These are phyloP conservation scores for Veloporphyrellus conicus DNA, from an alignment of 1,284 basidiomycete genomes.

Conservation along the genomic window DNA sequence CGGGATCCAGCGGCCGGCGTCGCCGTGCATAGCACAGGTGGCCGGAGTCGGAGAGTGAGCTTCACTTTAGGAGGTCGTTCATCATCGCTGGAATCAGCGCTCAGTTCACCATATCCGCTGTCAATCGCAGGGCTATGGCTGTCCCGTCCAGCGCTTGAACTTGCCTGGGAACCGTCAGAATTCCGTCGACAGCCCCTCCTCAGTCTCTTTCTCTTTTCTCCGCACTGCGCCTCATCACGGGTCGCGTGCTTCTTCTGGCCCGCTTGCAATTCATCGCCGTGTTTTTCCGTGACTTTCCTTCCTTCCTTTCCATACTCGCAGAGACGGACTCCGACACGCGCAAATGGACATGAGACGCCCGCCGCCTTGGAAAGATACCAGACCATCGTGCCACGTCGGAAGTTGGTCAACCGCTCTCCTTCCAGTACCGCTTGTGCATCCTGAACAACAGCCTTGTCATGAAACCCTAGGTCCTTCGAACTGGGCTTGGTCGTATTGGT, in stretches of 20 bases:
- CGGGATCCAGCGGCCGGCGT: constrained; percentile 16
- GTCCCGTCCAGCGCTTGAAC: constrained; percentile 11
- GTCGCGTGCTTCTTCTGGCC: constrained; percentile 37
- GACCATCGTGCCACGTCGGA: constrained; percentile 69
- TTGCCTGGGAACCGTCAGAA: constrained; percentile 17
- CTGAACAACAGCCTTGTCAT: constrained; percentile 12
- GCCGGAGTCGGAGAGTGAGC: constrained; percentile 57
- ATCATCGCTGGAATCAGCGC: constrained; percentile 31
- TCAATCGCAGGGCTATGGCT: constrained; percentile 24
- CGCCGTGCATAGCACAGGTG: constrained; percentile 29
- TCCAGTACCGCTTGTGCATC: constrained; percentile 16
- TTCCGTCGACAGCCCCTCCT: constrained; percentile 43
- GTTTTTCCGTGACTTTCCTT: constrained; percentile 27
- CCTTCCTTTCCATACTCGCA: constrained; percentile 60
- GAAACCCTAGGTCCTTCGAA: constrained; percentile 14
- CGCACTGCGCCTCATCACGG: constrained; percentile 46
- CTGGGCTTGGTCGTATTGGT: constrained; percentile 41
- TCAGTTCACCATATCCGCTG: constrained; percentile 37
- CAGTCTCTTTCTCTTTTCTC: constrained; percentile 68
- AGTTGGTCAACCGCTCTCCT: constrained; percentile 58
- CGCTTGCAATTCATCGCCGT: constrained; percentile 15
- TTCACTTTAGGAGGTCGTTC: constrained; percentile 63
- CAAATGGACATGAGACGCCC: constrained; percentile 69
- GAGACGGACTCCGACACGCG: constrained; percentile 62
- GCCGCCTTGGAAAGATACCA: constrained; percentile 74